Evolutionary conservation across 2,329 filamentous ascomycete genomes (phyloP).

Genomic region (Fusarium heterosporum): DNA sequence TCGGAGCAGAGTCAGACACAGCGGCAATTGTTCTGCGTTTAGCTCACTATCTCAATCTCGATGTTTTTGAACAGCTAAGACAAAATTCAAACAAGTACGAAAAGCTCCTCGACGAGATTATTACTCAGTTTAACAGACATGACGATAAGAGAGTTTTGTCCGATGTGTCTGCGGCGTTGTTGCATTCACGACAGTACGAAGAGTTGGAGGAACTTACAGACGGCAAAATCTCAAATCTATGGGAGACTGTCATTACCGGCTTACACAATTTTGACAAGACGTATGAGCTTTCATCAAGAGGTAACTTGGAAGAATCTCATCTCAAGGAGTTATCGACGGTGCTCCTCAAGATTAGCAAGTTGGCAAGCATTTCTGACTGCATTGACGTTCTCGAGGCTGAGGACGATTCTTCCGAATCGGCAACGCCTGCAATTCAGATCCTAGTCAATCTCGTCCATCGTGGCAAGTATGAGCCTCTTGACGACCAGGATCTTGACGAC

Average conservation of each 20-base stretch:
- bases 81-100: constrained; percentile 86
- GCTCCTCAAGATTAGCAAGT: constrained; percentile 81
- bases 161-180: constrained; percentile 83
- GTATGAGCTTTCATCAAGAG: constrained; percentile 77
- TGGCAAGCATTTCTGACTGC: constrained; percentile 83
- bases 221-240: constrained; percentile 81
- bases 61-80: constrained; percentile 87
- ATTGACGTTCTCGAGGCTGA: constrained; percentile 77
- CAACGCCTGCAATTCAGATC: constrained; percentile 70
- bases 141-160: constrained; percentile 85
- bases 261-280: constrained; percentile 78
- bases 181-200: constrained; percentile 87
- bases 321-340: constrained; percentile 79
- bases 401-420: constrained; percentile 60
- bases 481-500: constrained; percentile 78
- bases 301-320: constrained; percentile 72
- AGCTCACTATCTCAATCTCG: constrained; percentile 86
- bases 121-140: constrained; percentile 93
- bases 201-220: constrained; percentile 90
- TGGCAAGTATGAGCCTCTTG: constrained; percentile 75
- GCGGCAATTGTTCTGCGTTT: constrained; percentile 87
- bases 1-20: constrained; percentile 87
- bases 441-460: constrained; percentile 79
- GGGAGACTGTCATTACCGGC: constrained; percentile 84
- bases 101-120: constrained; percentile 87